Evolutionary conservation across 2,329 filamentous ascomycete genomes (phyloP).

Genomic region (Nemania abortiva): DNA sequence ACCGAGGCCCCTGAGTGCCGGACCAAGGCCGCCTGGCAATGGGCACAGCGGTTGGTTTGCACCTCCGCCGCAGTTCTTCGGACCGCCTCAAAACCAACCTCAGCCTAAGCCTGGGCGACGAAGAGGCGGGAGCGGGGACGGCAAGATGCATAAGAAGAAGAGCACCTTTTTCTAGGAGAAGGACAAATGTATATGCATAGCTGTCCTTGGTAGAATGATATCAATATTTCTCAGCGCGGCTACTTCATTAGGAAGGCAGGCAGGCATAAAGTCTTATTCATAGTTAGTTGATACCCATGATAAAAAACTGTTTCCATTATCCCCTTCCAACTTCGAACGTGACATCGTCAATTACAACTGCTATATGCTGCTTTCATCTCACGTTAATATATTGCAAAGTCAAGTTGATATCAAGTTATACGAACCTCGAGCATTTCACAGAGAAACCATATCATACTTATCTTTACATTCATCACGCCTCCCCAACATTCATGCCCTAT

Average conservation of each 20-base stretch:
- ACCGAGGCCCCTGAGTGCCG: conserved; percentile 62
- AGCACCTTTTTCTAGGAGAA: conserved; percentile 59
- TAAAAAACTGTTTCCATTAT: background rate
- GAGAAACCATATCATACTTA: background rate
- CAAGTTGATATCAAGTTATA: background rate
- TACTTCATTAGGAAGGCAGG: conserved; percentile 18
- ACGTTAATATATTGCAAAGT: background rate
- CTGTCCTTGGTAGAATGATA: background rate
- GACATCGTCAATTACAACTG: background rate
- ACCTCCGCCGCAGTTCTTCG: conserved; percentile 41
- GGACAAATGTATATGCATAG: background rate
- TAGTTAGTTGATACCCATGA: conserved; percentile 36
- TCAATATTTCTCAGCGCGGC: background rate
- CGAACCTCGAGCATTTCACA: background rate
- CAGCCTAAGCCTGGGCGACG: conserved; percentile 57
- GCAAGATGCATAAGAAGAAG: conserved; percentile 62
- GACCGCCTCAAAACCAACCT: conserved; percentile 57
- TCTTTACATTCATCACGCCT: background rate
- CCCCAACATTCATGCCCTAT: background rate
- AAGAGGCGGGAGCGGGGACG: conserved; percentile 51
- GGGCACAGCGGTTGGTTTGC: conserved; percentile 50
- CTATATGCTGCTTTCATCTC: background rate
- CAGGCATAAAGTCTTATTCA: conserved; percentile 7
- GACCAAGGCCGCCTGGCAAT: conserved; percentile 50
- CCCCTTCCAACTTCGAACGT: background rate